A percentile compares a stretch with the other conserved stretches of the same genome.
Evolutionary conservation across 2,329 filamentous ascomycete genomes (phyloP).

Genomic region (Fusarium aywerte): DNA sequence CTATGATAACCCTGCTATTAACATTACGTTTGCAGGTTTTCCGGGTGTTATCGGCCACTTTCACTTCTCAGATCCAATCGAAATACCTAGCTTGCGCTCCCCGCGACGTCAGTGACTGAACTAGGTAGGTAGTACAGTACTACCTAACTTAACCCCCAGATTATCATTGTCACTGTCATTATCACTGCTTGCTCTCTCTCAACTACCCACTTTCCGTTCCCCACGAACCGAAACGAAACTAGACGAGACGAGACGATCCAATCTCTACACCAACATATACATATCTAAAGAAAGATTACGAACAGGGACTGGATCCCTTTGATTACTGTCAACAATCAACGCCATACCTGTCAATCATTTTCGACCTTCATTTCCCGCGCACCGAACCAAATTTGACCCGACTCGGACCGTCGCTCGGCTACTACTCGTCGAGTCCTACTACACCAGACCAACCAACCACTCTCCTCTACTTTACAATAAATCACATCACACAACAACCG

Average conservation of each 20-base stretch:
- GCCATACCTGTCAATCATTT: neutral
- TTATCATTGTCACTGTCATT: conserved; percentile 10
- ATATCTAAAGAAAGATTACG: neutral
- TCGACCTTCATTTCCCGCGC: neutral
- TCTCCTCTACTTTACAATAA: neutral
- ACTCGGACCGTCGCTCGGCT: conserved; percentile 29
- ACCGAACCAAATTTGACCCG: conserved; percentile 4
- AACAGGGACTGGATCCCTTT: conserved; percentile 2
- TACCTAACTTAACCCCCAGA: conserved; percentile 28
- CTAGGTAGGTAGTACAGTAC: too few relatives aligned
- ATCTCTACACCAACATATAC: conserved; percentile 6
- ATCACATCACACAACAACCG: neutral
- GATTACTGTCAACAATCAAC: conserved; percentile 1
- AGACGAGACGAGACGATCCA: conserved; percentile 4
- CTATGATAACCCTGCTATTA: conserved; percentile 54
- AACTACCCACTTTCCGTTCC: conserved; percentile 1
- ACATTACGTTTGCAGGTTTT: conserved; percentile 27
- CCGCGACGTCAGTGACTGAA: conserved; percentile 40
- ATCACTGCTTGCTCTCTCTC: conserved; percentile 6
- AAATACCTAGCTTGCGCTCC: neutral
- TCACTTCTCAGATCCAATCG: neutral
- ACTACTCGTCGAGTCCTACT: conserved; percentile 1
- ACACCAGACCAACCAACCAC: neutral
- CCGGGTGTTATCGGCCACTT: conserved; percentile 43
- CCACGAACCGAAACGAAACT: neutral